These are phyloP conservation scores for Hibiscus syriacus DNA, from an alignment of 345 rosid species.

Conservation along the genomic window DNA sequence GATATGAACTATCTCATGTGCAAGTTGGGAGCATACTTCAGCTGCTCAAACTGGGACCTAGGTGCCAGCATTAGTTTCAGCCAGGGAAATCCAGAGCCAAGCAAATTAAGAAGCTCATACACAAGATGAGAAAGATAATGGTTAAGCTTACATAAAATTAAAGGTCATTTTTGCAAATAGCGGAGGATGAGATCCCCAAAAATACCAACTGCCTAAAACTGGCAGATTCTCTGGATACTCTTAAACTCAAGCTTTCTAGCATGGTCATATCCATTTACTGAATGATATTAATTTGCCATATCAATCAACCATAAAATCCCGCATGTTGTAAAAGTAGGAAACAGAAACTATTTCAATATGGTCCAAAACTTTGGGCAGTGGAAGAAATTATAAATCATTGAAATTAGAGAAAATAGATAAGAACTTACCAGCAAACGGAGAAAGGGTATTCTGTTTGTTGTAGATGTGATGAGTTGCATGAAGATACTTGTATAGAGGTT, in stretches of 20 bases:
- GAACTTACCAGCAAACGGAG: constrained; percentile 86
- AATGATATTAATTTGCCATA: neutral
- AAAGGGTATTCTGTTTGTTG: no score
- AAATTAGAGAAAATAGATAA: constrained; percentile 4
- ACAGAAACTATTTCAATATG: neutral
- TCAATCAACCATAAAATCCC: neutral
- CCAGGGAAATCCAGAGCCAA: neutral
- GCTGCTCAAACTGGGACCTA: neutral
- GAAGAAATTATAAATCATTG: neutral
- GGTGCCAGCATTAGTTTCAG: neutral
- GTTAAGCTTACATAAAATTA: neutral
- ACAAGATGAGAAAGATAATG: neutral
- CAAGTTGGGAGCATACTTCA: neutral
- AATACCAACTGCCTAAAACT: neutral
- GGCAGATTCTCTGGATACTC: neutral
- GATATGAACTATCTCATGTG: neutral
- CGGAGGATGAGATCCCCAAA: neutral
- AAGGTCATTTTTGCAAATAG: neutral
- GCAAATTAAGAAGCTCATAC: neutral
- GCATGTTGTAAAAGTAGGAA: neutral
- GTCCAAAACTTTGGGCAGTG: neutral
- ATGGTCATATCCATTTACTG: neutral
- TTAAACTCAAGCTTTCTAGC: neutral
- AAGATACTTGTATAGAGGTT: constrained; percentile 81
- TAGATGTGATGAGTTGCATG: constrained; percentile 93